Conservation (phyloP, 768 basidiomycete genomes). For the Termitomyces sp. region DNA sequence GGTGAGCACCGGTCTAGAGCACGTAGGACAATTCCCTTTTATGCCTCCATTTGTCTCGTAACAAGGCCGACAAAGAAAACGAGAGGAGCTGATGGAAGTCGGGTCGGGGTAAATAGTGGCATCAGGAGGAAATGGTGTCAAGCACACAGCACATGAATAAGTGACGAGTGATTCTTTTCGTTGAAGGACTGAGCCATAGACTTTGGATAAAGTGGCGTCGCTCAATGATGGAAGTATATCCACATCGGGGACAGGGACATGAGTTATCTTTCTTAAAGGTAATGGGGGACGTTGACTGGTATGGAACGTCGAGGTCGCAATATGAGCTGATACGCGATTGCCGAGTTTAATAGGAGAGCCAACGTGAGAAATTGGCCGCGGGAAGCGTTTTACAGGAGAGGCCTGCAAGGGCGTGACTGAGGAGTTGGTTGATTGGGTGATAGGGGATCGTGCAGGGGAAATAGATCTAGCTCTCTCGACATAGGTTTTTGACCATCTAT, state of each 20-base stretch:
- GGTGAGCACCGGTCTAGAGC: slow-evolving; percentile 65
- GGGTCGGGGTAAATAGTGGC: slow-evolving; percentile 85
- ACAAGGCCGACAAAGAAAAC: slow-evolving; percentile 72
- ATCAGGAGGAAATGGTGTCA: slow-evolving; percentile 65
- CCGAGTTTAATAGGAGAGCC: slow-evolving; percentile 30
- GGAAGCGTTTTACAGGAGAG: slow-evolving; percentile 40
- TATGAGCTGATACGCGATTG: slow-evolving; percentile 51
- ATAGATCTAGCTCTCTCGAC: slow-evolving; percentile 43
- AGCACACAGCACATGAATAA: slow-evolving; percentile 65
- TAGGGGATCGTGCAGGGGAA: slow-evolving; percentile 33
- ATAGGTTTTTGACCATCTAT: slow-evolving; percentile 80
- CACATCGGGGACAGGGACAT: slow-evolving; percentile 46
- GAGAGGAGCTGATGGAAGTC: slow-evolving; percentile 27
- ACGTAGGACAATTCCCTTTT: slow-evolving; percentile 65
- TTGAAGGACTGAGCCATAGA: slow-evolving; percentile 80
- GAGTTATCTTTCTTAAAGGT: slow-evolving; percentile 49
- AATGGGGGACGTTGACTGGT: slow-evolving; percentile 39
- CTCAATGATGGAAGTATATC: slow-evolving; percentile 55
- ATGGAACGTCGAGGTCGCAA: slow-evolving; percentile 42
- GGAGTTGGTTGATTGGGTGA: slow-evolving; percentile 13
- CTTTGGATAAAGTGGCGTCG: slow-evolving; percentile 66
- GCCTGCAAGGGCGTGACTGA: slow-evolving; percentile 14
- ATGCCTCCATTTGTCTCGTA: slow-evolving; percentile 71
- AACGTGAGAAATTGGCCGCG: slow-evolving; percentile 33
- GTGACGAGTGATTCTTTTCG: slow-evolving; percentile 67